Evolutionary conservation across 73 alveolate genomes (phyloP), one percentile per base, ranked within the genome.

Genomic region (Durusdinium trenchii): DNA sequence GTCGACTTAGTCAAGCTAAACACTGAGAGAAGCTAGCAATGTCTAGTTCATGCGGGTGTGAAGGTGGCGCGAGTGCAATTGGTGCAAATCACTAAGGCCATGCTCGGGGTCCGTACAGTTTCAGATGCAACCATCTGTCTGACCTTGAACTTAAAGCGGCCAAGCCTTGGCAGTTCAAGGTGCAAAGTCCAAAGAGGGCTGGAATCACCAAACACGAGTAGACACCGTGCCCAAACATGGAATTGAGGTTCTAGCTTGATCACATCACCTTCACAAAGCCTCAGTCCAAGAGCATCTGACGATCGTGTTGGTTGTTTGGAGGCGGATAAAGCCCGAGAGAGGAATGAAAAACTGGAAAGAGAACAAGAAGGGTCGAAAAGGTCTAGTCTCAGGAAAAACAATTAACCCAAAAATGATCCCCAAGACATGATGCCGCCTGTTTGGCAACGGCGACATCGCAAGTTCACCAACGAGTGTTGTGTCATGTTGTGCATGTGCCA

Each of bases 111-210:
- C 23, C 50, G 26, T 38, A 51, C 98, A 5, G 98, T 67, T 76
- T 91, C 98, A 71, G 99, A 94, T 45, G 99, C 91, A 42, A 94
- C 99, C 99, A 94, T 94, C 99, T 94, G 99, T 47, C 99, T 92
- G 7, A 94, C 99, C 64, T 76, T 73, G 99, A 94, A 94, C 86
- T 94, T 94, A 67, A 94, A 94, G 93, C 99, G 99, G 36, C 99
- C 99, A 67, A 91, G 89, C 98, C 98, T 91, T 3, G 76, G 61
- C 0, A 36, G 79, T 38, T 64, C 79, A 18, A 64, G 6, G 42
- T 64, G 79, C 32, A 57, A 23, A 12, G 23, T 23, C 69, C 69
- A 57, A 57, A 57, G 12, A 23, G 69, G 69, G 32, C 69, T 23
- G 69, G 12, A 23, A 16, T 57, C 69, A 57, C 12, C 12, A 57